Evolutionary conservation across 1,139 yeast species (phyloP).

Genomic region (Blastobotrys illinoisensis): DNA sequence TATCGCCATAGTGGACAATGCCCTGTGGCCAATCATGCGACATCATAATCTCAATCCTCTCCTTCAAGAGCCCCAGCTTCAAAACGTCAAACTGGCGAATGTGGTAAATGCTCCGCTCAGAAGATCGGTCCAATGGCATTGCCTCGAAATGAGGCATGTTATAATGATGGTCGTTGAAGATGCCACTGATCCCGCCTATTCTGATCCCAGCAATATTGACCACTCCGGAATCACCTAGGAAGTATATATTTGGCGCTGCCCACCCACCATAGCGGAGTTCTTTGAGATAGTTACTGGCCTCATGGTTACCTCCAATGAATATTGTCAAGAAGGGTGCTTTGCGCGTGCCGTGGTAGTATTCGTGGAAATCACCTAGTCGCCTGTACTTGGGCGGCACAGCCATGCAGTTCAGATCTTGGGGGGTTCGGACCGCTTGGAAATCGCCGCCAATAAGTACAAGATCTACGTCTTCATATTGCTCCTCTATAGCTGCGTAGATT

Average conservation of each 20-base stretch:
- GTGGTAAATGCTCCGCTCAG: constrained; percentile 66
- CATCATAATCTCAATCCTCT: constrained; percentile 48
- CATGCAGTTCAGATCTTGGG: constrained; percentile 59
- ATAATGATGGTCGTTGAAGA: constrained; percentile 53
- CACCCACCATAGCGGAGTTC: constrained; percentile 87
- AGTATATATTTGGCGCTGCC: constrained; percentile 90
- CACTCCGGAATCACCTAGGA: constrained; percentile 72
- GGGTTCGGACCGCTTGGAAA: constrained; percentile 63
- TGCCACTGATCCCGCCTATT: constrained; percentile 83
- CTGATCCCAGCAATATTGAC: constrained; percentile 68
- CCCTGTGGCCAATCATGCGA: constrained; percentile 97
- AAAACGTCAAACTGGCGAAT: constrained; percentile 58
- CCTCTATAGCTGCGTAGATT: constrained; percentile 46
- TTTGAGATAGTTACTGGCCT: constrained; percentile 69
- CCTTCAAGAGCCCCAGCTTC: constrained; percentile 42
- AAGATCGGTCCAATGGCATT: constrained; percentile 44
- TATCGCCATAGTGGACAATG: constrained; percentile 61
- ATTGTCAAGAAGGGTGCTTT: constrained; percentile 73
- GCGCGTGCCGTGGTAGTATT: constrained; percentile 57
- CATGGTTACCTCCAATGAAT: constrained; percentile 95
- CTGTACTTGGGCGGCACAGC: constrained; percentile 50
- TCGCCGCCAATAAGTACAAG: constrained; percentile 85
- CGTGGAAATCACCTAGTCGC: constrained; percentile 68
- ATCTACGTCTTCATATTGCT: constrained; percentile 38
- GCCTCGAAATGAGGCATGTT: constrained; percentile 37